A percentile compares a stretch with the other conserved stretches of the same genome.
Conservation (phyloP, 2,329 filamentous ascomycete species). For the Thelonectria rubi region DNA sequence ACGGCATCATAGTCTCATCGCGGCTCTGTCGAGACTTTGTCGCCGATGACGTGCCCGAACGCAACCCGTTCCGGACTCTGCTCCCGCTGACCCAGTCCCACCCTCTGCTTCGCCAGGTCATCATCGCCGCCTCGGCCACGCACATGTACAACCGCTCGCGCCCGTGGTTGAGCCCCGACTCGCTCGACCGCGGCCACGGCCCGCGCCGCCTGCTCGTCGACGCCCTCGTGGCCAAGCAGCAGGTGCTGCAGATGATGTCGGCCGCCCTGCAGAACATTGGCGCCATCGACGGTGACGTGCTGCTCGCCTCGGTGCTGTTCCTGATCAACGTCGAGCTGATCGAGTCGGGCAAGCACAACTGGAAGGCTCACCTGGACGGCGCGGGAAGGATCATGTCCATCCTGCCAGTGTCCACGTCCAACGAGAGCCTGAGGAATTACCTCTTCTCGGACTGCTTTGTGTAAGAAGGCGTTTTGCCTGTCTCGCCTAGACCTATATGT, state of each 20-base stretch:
- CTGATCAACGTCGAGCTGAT: slow-evolving; percentile 62
- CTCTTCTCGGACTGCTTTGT: slow-evolving; percentile 60
- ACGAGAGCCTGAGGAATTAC: slow-evolving; percentile 53
- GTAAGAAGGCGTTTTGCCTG: slow-evolving; percentile 38
- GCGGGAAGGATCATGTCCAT: slow-evolving; percentile 56
- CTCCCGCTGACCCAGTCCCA: slow-evolving; percentile 53
- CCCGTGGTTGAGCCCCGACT: slow-evolving; percentile 43
- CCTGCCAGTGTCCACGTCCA: slow-evolving; percentile 44
- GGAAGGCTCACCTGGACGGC: slow-evolving; percentile 58
- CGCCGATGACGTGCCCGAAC: slow-evolving; percentile 53
- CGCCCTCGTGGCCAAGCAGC: slow-evolving; percentile 56
- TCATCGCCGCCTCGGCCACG: slow-evolving; percentile 59
- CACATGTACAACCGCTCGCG: slow-evolving; percentile 57
- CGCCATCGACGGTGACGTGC: slow-evolving; percentile 50
- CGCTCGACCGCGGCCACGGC: slow-evolving; percentile 38
- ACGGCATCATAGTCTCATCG: slow-evolving; percentile 51
- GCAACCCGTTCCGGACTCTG: slow-evolving; percentile 58
- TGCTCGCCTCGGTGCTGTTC: slow-evolving; percentile 58
- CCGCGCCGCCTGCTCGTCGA: slow-evolving; percentile 50
- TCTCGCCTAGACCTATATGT: not conserved
- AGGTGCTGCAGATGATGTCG: slow-evolving; percentile 54
- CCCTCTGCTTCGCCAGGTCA: slow-evolving; percentile 56
- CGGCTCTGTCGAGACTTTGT: slow-evolving; percentile 64
- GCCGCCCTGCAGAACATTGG: slow-evolving; percentile 51
- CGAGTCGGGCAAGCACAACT: slow-evolving; percentile 58